These are phyloP conservation scores for Linum trigynum DNA, from an alignment of 345 rosid genomes.

Conservation along the genomic window DNA sequence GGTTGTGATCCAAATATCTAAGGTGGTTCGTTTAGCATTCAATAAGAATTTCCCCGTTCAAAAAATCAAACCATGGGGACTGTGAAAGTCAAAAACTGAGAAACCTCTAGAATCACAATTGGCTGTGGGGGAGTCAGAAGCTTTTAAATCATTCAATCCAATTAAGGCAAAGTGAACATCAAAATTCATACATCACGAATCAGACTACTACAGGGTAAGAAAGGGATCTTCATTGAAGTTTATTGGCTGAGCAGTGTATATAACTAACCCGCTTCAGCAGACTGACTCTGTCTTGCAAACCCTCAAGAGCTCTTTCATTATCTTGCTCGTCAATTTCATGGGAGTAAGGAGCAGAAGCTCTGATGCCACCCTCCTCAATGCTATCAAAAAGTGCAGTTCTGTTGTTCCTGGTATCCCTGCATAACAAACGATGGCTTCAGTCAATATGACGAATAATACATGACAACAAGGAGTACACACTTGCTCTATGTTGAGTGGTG, in stretches of 20 bases:
- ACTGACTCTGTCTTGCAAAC: slow-evolving; percentile 81
- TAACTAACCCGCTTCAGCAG: slow-evolving; percentile 75
- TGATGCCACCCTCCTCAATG: slow-evolving; percentile 92
- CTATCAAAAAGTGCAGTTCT: slow-evolving; percentile 81
- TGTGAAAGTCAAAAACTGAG: too few relatives aligned
- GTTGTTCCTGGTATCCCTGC: slow-evolving; percentile 62
- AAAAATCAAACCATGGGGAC: too few relatives aligned
- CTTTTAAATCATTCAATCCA: too few relatives aligned
- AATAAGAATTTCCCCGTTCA: too few relatives aligned
- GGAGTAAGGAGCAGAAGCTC: slow-evolving; percentile 72
- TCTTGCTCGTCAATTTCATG: slow-evolving; percentile 92
- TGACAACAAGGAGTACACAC: too few relatives aligned
- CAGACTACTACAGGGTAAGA: not conserved
- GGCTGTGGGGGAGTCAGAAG: too few relatives aligned
- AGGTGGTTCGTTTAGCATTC: too few relatives aligned
- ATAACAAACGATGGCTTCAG: slow-evolving; percentile 1
- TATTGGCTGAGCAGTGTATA: too few relatives aligned
- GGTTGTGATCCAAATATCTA: too few relatives aligned
- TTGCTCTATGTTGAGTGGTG: not conserved
- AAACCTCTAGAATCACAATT: too few relatives aligned
- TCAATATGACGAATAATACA: too few relatives aligned
- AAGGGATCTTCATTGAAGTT: too few relatives aligned
- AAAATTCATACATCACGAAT: not conserved
- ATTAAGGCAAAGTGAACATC: not conserved
- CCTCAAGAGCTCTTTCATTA: slow-evolving; percentile 86